Evolutionary conservation across 2,329 filamentous ascomycete genomes (phyloP), one percentile per base, ranked within the genome.

Genomic region (Clarireedia homoeocarpa): DNA sequence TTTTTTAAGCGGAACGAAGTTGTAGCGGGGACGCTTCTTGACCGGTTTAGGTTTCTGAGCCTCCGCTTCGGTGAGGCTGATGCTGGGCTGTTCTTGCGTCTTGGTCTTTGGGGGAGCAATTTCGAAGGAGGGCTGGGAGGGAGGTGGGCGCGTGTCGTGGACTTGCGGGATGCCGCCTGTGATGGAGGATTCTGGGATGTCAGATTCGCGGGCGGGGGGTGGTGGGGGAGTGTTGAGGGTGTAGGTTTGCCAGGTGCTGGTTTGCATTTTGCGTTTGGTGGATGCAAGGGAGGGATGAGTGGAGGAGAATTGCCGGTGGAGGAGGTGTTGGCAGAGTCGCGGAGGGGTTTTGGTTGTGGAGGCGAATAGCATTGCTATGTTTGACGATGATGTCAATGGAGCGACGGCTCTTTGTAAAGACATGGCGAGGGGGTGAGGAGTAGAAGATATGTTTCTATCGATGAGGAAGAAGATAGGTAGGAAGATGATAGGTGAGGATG

Each of bases 1-100:
- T 0, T 94, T 91, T 75, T 97, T 97, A 56, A 91, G 84, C 12
- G 92, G 81, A 39, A 86, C 81, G 34, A 95, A 77, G 69, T 86
- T 91, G 46, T 45, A 55, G 1, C 47, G 46, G 62, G 80, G 79
- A 64, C 81, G 81, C 17, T 83, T 79, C 65, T 83, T 78, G 53
- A 72, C 69, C 10, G 80, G 73, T 66, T 82, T 83, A 36, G 82
- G 74, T 67, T 83, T 85, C 68, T 91, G 87, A 1, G 84, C 82
- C 68, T 88, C 84, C 47, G 72, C 70, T 69, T 91, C 86, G 26
- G 77, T 72, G 23, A 84, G 63, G 58, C 77, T 77, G 27, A 77
- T 65, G n/a, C 70, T 72, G 2, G 40, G 9, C 5, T 72, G 63
- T 24, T 69, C 66, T 56, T 71, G 66, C 38, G 70, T 59, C 42